phyloP scores from a whole-genome alignment of 2,329 filamentous ascomycete genomes.

The Aspergillus sp. region DNA sequence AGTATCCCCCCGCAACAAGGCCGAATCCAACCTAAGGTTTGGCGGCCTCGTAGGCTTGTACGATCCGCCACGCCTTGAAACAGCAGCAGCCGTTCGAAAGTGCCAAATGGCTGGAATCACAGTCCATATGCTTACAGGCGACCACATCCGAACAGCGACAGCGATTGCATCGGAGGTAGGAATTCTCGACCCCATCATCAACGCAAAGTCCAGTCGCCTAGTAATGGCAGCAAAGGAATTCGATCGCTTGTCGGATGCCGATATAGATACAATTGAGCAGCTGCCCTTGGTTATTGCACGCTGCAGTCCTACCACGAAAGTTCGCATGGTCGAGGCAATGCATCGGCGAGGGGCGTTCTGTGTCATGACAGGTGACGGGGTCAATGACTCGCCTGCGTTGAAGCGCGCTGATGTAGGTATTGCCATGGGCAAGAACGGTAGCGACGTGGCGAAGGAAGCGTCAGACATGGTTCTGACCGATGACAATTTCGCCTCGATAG shows the following conservation, averaged over 20 bases:
- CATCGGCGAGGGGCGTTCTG: conserved; percentile 46
- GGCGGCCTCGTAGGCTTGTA: conserved; percentile 65
- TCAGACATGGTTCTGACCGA: conserved; percentile 54
- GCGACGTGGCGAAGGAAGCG: conserved; percentile 61
- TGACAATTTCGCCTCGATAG: conserved; percentile 60
- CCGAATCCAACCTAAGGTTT: conserved; percentile 65
- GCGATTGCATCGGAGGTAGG: conserved; percentile 69
- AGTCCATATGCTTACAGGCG: conserved; percentile 67
- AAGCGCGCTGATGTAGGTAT: conserved; percentile 62
- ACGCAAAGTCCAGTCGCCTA: conserved; percentile 40
- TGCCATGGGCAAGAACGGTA: conserved; percentile 61
- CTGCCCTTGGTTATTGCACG: conserved; percentile 58
- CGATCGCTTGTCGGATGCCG: conserved; percentile 50
- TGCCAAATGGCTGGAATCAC: conserved; percentile 63
- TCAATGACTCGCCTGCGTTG: conserved; percentile 59
- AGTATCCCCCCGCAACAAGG: conserved; percentile 42
- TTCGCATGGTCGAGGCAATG: conserved; percentile 54
- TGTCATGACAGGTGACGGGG: conserved; percentile 60
- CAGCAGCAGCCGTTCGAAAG: conserved; percentile 59
- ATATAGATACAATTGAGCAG: conserved; percentile 53
- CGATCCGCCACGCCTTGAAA: conserved; percentile 62
- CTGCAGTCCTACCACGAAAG: conserved; percentile 58
- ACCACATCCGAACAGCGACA: conserved; percentile 64
- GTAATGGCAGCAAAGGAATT: conserved; percentile 64
- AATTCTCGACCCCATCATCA: conserved; percentile 46